These are phyloP conservation scores for Coemansia sp. DNA, from an alignment of 192 early-diverging fungal species.

Conservation along the genomic window DNA sequence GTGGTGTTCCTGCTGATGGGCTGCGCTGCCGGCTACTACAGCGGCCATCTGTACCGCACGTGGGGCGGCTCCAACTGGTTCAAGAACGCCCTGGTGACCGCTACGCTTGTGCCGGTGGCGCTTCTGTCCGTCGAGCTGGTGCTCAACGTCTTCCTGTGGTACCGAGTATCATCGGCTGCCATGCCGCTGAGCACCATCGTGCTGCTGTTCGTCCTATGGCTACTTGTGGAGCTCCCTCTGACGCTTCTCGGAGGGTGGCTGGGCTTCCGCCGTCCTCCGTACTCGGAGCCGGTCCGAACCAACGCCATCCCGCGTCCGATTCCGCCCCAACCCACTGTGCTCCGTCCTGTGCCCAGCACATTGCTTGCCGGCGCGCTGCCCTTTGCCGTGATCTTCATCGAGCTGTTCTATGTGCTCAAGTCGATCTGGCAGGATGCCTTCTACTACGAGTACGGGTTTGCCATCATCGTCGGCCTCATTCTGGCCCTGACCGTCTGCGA, in stretches of 20 bases:
- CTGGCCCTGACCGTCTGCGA: conserved; percentile 62
- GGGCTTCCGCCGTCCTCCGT: conserved; percentile 72
- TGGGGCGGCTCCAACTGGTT: conserved; percentile 71
- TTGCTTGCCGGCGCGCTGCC: conserved; percentile 70
- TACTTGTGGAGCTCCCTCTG: conserved; percentile 74
- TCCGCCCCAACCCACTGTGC: conserved; percentile 76
- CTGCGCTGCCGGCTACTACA: conserved; percentile 64
- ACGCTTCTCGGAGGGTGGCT: conserved; percentile 84
- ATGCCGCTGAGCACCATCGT: conserved; percentile 88
- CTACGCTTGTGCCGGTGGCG: conserved; percentile 58
- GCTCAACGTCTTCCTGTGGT: conserved; percentile 88
- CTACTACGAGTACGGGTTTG: conserved; percentile 65
- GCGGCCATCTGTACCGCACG: conserved; percentile 67
- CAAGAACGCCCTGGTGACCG: conserved; percentile 66
- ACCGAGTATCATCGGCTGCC: conserved; percentile 81
- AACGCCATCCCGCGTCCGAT: conserved; percentile 92
- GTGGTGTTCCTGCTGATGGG: conserved; percentile 60
- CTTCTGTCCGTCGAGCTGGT: conserved; percentile 66
- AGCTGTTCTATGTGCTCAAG: conserved; percentile 70
- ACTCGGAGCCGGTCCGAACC: conserved; percentile 85
- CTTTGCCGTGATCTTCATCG: conserved; percentile 72
- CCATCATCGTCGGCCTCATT: conserved; percentile 61
- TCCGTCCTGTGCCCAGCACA: conserved; percentile 59
- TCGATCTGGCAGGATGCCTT: conserved; percentile 69
- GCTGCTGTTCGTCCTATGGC: conserved; percentile 78